A percentile compares a stretch with the other conserved stretches of the same genome.
phyloP scores from a whole-genome alignment of 2,329 filamentous ascomycete genomes.

The Trichothecium sympodiale region DNA sequence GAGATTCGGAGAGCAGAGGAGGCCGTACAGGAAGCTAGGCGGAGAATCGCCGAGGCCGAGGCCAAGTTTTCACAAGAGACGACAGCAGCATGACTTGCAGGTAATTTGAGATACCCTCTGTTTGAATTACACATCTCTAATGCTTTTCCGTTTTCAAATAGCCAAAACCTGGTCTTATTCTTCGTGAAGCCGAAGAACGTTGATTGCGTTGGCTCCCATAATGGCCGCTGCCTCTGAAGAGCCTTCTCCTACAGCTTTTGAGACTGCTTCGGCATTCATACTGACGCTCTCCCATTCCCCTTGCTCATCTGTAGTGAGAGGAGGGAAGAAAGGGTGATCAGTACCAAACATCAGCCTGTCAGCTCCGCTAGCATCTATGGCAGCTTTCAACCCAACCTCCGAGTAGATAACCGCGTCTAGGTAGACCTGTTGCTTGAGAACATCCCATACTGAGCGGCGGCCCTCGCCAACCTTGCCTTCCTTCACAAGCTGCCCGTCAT shows the following conservation, averaged over 20 bases:
- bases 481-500: slow-evolving; percentile 65
- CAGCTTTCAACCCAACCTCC: slow-evolving; percentile 59
- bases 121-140: too few relatives aligned
- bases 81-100: slow-evolving; percentile 8
- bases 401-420: slow-evolving; percentile 82
- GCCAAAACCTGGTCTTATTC: slow-evolving; percentile 1
- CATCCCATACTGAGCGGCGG: slow-evolving; percentile 43
- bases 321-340: slow-evolving; percentile 80
- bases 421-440: slow-evolving; percentile 63
- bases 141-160: too few relatives aligned
- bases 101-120: too few relatives aligned
- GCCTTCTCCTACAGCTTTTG: slow-evolving; percentile 34
- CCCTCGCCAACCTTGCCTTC: slow-evolving; percentile 41
- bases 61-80: slow-evolving; percentile 21
- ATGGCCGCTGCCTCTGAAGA: slow-evolving; percentile 36
- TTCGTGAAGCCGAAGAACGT: slow-evolving; percentile 29
- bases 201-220: slow-evolving; percentile 48
- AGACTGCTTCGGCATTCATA: slow-evolving; percentile 39
- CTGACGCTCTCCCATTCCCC: slow-evolving; percentile 61
- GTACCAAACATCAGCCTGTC: slow-evolving; percentile 73
- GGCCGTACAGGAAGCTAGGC: slow-evolving; percentile 17
- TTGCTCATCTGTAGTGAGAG: slow-evolving; percentile 49
- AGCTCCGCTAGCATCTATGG: slow-evolving; percentile 53
- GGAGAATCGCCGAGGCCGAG: slow-evolving; percentile 25
- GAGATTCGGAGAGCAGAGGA: slow-evolving; percentile 18